Base-by-base conservation (phyloP, 345 rosid genomes). In the Mercurialis annua region DNA sequence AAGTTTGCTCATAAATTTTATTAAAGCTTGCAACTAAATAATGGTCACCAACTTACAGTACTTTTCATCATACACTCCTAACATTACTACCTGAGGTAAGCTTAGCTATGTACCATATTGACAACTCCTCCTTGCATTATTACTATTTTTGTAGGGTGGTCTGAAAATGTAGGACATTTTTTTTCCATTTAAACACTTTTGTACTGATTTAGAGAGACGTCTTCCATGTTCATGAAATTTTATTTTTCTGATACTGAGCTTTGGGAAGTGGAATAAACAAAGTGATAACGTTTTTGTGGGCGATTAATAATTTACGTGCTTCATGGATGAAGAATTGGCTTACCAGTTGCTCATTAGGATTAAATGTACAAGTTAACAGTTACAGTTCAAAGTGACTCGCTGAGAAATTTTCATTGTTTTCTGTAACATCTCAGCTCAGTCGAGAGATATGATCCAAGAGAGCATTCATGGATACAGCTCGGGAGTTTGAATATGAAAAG, bases 381-480 rank as follows among this genome's bases (percentile, higher is more conserved):
- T n/a, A n/a, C n/a, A n/a, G n/a, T n/a, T 29, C 17, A 8, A n/a
- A 43, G 60, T 17, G 34, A 59, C 29, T 56, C 36, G 31, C 51
- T 40, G 57, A 63, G n/a, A 2, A 40, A 58, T 0, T 23, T 23
- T 60, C n/a, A 29, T 26, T n/a, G 38, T 46, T 43, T n/a, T 58
- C 53, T 27, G 61, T 51, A 46, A 73, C 48, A 31, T 50, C 38
- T 69, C 82, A 89, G 97, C 34, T 80, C 93, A 63, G 88, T 80
- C 23, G 96, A 91, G 82, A 89, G 96, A 80, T 85, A 78, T 76
- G 97, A 91, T 73, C 87, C 86, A 30, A 81, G 96, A 82, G 96
- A 89, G 80, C 84, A 81, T 73, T 79, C 88, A 0, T 89, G 97
- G 97, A 70, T 72, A 69, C 70, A 58, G 73, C 81, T 91, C 65